phyloP scores from a whole-genome alignment of 164 flowering plant genomes.

The Hamamelis virginiana region DNA sequence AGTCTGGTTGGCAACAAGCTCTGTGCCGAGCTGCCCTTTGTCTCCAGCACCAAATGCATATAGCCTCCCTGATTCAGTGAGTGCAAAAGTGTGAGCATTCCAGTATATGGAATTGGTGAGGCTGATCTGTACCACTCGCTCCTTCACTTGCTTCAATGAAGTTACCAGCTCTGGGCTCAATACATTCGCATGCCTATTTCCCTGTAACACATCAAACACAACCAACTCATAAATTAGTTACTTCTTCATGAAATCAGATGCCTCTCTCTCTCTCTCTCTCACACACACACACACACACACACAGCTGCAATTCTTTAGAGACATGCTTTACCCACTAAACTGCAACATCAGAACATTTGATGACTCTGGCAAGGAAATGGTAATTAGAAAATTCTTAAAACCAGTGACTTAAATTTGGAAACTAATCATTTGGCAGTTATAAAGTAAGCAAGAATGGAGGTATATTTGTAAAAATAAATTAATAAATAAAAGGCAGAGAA shows the following conservation, averaged over 20 bases:
- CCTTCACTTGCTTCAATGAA: conserved; percentile 69
- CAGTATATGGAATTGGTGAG: conserved; percentile 87
- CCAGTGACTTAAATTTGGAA: neutral
- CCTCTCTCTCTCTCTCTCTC: no score
- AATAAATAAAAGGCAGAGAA: neutral
- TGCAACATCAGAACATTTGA: no score
- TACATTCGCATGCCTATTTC: conserved; percentile 63
- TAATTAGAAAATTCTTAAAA: no score
- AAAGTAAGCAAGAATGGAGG: neutral
- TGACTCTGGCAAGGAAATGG: no score
- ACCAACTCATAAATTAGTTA: neutral
- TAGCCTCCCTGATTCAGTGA: conserved; percentile 82
- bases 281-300: no score
- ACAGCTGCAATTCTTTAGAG: no score
- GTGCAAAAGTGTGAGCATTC: conserved; percentile 96
- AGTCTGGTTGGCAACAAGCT: conserved; percentile 55
- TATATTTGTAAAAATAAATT: neutral
- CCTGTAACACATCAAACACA: conserved; percentile 37
- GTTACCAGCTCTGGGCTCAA: conserved; percentile 81
- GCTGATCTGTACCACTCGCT: conserved; percentile 88
- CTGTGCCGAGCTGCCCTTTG: conserved; percentile 88
- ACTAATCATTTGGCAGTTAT: neutral
- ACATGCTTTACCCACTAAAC: no score
- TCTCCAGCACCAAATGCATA: conserved; percentile 95
- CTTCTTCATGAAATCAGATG: neutral